Conservation (phyloP, 2,329 filamentous ascomycete genomes). For the Fragosphaeria purpurea region DNA sequence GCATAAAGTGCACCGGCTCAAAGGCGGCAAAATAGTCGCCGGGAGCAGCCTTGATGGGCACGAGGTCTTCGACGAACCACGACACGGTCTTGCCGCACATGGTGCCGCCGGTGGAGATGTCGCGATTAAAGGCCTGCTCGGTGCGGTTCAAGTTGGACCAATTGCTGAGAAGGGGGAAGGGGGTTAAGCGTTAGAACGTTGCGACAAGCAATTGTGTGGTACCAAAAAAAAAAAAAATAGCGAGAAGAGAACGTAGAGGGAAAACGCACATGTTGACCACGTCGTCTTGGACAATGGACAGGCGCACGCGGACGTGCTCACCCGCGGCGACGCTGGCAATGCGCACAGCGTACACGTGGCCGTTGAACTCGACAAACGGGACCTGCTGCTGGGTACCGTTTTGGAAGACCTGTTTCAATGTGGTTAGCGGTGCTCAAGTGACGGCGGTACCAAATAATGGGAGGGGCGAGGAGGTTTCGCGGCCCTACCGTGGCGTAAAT, state of each 20-base stretch:
- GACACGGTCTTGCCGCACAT: slow-evolving; percentile 10
- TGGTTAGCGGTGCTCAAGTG: neutral
- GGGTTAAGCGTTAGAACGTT: no score
- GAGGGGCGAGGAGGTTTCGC: no score
- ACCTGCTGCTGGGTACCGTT: slow-evolving; percentile 7
- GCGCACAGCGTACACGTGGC: neutral
- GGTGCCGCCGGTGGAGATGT: neutral
- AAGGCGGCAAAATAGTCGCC: slow-evolving; percentile 10
- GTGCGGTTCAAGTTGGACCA: slow-evolving; percentile 9
- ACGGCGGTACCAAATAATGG: neutral
- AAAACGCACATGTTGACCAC: slow-evolving; percentile 4
- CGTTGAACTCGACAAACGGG: slow-evolving; percentile 8
- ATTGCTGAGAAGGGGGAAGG: slow-evolving; percentile 1
- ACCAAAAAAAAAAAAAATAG: neutral
- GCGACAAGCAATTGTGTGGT: no score
- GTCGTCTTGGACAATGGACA: slow-evolving; percentile 2
- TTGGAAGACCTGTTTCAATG: neutral
- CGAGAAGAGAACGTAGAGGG: neutral
- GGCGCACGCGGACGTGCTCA: slow-evolving; percentile 2
- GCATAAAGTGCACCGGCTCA: slow-evolving; percentile 6
- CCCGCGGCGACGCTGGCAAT: slow-evolving; percentile 2
- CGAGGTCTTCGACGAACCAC: slow-evolving; percentile 11
- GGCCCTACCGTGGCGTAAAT: slow-evolving; percentile 4
- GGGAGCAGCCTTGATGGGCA: slow-evolving; percentile 1
- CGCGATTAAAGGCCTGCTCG: slow-evolving; percentile 3